Conservation (phyloP, 2,329 filamentous ascomycete genomes). For the Pezicula carpinea region DNA sequence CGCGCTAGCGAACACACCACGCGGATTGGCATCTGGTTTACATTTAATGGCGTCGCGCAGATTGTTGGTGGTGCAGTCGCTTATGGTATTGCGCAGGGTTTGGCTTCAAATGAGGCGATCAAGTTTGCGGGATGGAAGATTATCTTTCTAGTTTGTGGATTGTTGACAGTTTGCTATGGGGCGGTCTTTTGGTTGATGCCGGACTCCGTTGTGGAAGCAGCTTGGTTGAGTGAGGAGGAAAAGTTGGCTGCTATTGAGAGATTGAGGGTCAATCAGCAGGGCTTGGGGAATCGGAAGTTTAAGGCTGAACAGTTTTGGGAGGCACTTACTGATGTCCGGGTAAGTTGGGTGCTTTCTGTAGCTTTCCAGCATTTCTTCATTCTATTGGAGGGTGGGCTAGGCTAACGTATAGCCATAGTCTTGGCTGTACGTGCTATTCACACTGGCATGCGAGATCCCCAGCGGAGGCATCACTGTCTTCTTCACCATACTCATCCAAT, state of each 20-base stretch:
- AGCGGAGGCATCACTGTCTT: slow-evolving; percentile 1
- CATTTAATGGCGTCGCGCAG: slow-evolving; percentile 56
- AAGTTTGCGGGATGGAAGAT: too few species aligned
- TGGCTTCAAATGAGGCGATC: too few species aligned
- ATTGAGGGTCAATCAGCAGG: slow-evolving; percentile 49
- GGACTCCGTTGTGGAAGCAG: neutral
- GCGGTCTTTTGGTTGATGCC: neutral
- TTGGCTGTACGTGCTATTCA: slow-evolving; percentile 2
- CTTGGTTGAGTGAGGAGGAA: slow-evolving; percentile 29
- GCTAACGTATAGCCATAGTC: too few species aligned
- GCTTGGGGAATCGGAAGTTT: slow-evolving; percentile 45
- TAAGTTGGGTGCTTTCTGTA: too few species aligned
- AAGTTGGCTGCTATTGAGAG: slow-evolving; percentile 43
- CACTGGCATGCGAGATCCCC: neutral
- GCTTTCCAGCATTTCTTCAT: too few species aligned
- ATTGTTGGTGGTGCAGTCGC: slow-evolving; percentile 56
- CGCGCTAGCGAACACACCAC: slow-evolving; percentile 61
- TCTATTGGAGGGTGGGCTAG: too few species aligned
- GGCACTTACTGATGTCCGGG: slow-evolving; percentile 31
- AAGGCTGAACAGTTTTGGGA: slow-evolving; percentile 43
- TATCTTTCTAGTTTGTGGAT: too few species aligned
- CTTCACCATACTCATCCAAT: slow-evolving; percentile 1
- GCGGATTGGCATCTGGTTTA: slow-evolving; percentile 60
- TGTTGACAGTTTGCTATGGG: too few species aligned
- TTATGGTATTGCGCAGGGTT: slow-evolving; percentile 34